Percentiles rank a stretch among this genome's conserved stretches.
Conservation (phyloP, 371 early-diverging fungal species). For the Mucor indicus region DNA sequence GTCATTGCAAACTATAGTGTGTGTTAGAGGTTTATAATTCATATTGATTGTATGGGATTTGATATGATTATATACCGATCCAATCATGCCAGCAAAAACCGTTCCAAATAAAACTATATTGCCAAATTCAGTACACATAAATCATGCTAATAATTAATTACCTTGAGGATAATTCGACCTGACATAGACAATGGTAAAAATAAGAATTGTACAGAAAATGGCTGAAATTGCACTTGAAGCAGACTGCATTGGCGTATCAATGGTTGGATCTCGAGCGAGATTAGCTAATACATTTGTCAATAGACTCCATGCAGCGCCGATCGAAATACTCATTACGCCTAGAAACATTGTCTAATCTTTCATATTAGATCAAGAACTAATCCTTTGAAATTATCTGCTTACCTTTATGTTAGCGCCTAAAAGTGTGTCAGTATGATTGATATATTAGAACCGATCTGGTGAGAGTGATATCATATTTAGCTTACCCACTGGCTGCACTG, state of each 20-base stretch:
- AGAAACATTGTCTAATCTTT: too few species aligned
- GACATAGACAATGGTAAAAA: conserved; percentile 26
- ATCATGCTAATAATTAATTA: not conserved
- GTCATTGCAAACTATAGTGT: conserved; percentile 28
- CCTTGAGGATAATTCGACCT: conserved; percentile 31
- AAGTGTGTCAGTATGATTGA: too few species aligned
- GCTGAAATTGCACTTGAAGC: conserved; percentile 28
- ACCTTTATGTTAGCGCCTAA: too few species aligned
- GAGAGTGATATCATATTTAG: too few species aligned
- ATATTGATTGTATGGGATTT: too few species aligned
- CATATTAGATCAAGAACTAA: too few species aligned
- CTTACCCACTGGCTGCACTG: too few species aligned
- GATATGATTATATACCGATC: conserved; percentile 25
- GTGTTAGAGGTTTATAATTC: not conserved
- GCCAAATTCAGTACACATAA: not conserved
- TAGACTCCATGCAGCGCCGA: conserved; percentile 15
- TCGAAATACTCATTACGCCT: too few species aligned
- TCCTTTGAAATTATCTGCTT: too few species aligned
- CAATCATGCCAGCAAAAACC: conserved; percentile 29
- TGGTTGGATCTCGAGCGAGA: conserved; percentile 25
- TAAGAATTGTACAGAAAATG: conserved; percentile 24
- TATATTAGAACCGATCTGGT: too few species aligned
- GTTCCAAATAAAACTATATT: conserved; percentile 29
- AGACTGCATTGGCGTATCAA: conserved; percentile 26
- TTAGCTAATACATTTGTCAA: conserved; percentile 28